phyloP scores from a whole-genome alignment of 2,329 filamentous ascomycete genomes.

The Talaromyces sp. region DNA sequence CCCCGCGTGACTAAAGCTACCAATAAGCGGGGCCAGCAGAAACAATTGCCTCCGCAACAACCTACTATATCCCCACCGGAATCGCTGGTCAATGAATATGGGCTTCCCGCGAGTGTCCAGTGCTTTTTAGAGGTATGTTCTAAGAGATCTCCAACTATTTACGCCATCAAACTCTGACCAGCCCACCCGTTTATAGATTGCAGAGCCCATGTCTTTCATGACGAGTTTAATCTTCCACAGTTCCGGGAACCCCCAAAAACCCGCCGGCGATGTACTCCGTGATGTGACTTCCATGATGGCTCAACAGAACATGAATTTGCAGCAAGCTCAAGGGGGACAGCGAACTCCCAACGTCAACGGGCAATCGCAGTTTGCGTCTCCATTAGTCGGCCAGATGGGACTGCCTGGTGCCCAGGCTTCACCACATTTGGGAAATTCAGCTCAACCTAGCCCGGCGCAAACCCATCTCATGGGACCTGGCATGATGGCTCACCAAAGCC shows the following conservation, averaged over 20 bases:
- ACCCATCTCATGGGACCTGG: slow-evolving; percentile 42
- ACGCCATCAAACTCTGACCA: slow-evolving; percentile 14
- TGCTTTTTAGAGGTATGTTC: slow-evolving; percentile 57
- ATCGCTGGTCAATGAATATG: slow-evolving; percentile 44
- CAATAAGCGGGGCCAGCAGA: slow-evolving; percentile 47
- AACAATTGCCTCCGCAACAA: slow-evolving; percentile 34
- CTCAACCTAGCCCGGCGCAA: slow-evolving; percentile 42
- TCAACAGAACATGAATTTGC: slow-evolving; percentile 24
- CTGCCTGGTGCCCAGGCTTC: slow-evolving; percentile 45
- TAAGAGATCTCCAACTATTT: not conserved
- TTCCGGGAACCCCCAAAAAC: slow-evolving; percentile 7
- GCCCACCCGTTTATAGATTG: slow-evolving; percentile 43
- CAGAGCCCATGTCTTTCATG: slow-evolving; percentile 63
- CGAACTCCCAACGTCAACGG: slow-evolving; percentile 43
- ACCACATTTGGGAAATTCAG: slow-evolving; percentile 48
- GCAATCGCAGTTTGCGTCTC: slow-evolving; percentile 53
- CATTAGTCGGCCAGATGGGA: slow-evolving; percentile 51
- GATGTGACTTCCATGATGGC: slow-evolving; percentile 8
- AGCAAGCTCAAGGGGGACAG: slow-evolving; percentile 34
- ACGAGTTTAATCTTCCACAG: slow-evolving; percentile 52
- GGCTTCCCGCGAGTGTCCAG: slow-evolving; percentile 53
- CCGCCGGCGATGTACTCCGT: slow-evolving; percentile 6
- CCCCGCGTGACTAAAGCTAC: slow-evolving; percentile 55
- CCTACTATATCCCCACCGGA: slow-evolving; percentile 41
- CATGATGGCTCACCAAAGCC: slow-evolving; percentile 55